Conservation (phyloP, 2,329 filamentous ascomycete genomes). For the Colletotrichum sojae region DNA sequence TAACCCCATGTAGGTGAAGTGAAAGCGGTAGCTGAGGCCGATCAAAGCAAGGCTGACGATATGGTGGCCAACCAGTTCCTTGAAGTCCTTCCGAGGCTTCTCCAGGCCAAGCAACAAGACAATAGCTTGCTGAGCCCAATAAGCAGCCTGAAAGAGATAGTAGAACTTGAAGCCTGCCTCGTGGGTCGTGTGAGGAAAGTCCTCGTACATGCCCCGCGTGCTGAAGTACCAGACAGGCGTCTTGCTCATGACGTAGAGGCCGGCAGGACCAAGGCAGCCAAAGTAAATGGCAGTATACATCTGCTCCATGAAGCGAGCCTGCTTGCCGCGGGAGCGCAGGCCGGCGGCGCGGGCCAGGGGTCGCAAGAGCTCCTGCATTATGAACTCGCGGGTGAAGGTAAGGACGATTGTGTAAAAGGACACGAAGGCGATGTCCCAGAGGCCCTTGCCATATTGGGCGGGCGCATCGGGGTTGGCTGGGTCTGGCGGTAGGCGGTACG, state of each 20-base stretch:
- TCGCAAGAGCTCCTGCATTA: conserved; percentile 91
- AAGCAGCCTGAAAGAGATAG: conserved; percentile 93
- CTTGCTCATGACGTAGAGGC: conserved; percentile 90
- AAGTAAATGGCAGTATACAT: conserved; percentile 96
- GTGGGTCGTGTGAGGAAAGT: conserved; percentile 86
- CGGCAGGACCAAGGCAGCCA: conserved; percentile 82
- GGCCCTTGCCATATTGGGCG: conserved; percentile 89
- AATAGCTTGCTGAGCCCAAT: conserved; percentile 96
- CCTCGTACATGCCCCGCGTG: conserved; percentile 89
- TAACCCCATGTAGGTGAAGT: conserved; percentile 95
- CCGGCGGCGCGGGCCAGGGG: conserved; percentile 80
- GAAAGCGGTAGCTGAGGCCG: conserved; percentile 90
- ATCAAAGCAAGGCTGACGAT: conserved; percentile 91
- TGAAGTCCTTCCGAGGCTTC: conserved; percentile 95
- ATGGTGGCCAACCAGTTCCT: conserved; percentile 92
- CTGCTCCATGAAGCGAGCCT: conserved; percentile 95
- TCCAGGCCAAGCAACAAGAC: conserved; percentile 89
- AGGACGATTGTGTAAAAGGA: conserved; percentile 90
- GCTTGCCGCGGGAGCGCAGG: conserved; percentile 81
- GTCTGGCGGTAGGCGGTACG: conserved; percentile 79
- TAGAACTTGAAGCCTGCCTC: conserved; percentile 91
- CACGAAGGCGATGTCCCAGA: conserved; percentile 88
- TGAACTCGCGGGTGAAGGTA: conserved; percentile 93
- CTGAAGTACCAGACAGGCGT: conserved; percentile 98
- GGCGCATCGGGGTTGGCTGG: conserved; percentile 58